phyloP scores from a whole-genome alignment of 2,329 filamentous ascomycete genomes.

The Arthroderma sp. region DNA sequence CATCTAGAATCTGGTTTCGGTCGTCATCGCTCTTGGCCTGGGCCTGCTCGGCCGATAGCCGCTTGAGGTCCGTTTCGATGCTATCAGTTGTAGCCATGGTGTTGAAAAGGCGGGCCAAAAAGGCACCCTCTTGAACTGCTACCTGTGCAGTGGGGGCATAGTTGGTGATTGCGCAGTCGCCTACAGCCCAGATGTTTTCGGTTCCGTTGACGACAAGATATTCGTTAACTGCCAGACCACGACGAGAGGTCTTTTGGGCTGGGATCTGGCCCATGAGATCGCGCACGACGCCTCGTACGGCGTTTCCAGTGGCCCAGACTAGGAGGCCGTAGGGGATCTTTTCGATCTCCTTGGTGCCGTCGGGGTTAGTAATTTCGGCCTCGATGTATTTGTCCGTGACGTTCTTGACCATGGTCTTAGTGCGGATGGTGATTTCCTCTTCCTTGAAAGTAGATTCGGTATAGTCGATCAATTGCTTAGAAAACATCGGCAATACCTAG shows the following conservation, averaged over 20 bases:
- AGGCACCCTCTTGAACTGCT: conserved; percentile 85
- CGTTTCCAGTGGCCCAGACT: conserved; percentile 97
- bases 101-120: conserved; percentile 93
- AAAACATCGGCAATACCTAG: conserved; percentile 81
- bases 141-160: conserved; percentile 97
- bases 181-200: conserved; percentile 94
- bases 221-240: conserved; percentile 92
- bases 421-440: conserved; percentile 93
- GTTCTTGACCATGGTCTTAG: conserved; percentile 98
- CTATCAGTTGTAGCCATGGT: conserved; percentile 92
- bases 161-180: conserved; percentile 93
- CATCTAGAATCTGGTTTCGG: conserved; percentile 46
- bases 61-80: conserved; percentile 61
- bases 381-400: conserved; percentile 89
- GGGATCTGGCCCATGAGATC: conserved; percentile 88
- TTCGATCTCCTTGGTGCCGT: conserved; percentile 71
- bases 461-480: conserved; percentile 97
- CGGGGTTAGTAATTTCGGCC: conserved; percentile 67
- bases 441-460: conserved; percentile 98
- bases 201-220: conserved; percentile 96
- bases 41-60: conserved; percentile 52
- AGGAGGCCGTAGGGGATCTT: conserved; percentile 86
- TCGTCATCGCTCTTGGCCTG: conserved; percentile 52
- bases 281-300: conserved; percentile 73
- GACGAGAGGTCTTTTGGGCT: conserved; percentile 86